Percentiles rank a stretch among this genome's conserved stretches.
These are phyloP conservation scores for Rutstroemia sydowiana DNA, from an alignment of 2,329 filamentous ascomycete species.

Conservation along the genomic window DNA sequence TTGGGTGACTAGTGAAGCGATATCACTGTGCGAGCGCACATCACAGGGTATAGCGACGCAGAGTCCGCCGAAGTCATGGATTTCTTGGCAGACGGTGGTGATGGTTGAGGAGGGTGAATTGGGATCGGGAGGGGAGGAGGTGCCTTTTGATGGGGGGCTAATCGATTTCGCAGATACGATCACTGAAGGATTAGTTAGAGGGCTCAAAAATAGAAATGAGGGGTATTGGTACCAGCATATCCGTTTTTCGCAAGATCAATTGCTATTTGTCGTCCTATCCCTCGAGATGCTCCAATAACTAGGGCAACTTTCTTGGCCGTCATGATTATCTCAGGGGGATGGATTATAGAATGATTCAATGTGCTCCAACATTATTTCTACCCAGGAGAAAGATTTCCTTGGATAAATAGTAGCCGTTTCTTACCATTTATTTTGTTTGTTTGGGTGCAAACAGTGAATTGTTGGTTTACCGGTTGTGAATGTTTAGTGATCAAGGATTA, in stretches of 20 bases:
- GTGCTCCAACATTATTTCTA: too few relatives aligned
- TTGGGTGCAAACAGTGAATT: too few relatives aligned
- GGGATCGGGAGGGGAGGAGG: slow-evolving; percentile 66
- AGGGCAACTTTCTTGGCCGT: slow-evolving; percentile 47
- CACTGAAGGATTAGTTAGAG: slow-evolving; percentile 15
- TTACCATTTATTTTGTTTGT: background rate
- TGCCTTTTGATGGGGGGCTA: slow-evolving; percentile 49
- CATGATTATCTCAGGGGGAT: slow-evolving; percentile 9
- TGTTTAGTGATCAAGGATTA: slow-evolving; percentile 10
- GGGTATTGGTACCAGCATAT: slow-evolving; percentile 52
- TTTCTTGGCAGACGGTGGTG: slow-evolving; percentile 70
- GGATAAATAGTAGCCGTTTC: too few relatives aligned
- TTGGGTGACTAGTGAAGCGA: slow-evolving; percentile 50
- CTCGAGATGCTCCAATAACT: slow-evolving; percentile 68
- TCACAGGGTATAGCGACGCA: slow-evolving; percentile 66
- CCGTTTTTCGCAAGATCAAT: slow-evolving; percentile 66
- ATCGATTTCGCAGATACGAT: slow-evolving; percentile 71
- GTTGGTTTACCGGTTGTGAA: background rate
- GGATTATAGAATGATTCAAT: background rate
- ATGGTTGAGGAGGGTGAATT: slow-evolving; percentile 73
- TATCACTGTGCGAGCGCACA: slow-evolving; percentile 52
- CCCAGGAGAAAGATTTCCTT: too few relatives aligned
- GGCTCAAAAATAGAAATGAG: background rate
- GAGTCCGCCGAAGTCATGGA: slow-evolving; percentile 52
- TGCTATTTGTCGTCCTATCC: slow-evolving; percentile 70